A percentile compares a stretch with the other conserved stretches of the same genome.
These are phyloP conservation scores for Euryodendron excelsum DNA, from an alignment of 148 eudicot species.

Conservation along the genomic window DNA sequence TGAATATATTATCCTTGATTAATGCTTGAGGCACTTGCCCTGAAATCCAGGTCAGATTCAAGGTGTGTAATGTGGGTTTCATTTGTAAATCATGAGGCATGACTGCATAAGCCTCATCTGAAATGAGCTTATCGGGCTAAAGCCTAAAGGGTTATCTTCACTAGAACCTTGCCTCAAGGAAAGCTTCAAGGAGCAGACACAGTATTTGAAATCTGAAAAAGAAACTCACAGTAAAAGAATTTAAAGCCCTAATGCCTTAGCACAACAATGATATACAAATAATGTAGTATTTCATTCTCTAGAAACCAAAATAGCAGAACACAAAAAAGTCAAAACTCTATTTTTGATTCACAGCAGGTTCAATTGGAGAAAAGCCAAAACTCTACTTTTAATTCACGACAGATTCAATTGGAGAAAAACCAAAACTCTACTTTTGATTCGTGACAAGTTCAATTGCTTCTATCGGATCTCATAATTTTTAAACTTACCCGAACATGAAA, in stretches of 20 bases:
- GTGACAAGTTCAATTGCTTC: no score
- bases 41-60: neutral
- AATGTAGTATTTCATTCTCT: neutral
- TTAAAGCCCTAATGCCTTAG: neutral
- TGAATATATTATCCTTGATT: neutral
- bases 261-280: neutral
- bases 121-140: neutral
- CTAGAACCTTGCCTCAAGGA: neutral
- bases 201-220: neutral
- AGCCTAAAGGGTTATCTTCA: neutral
- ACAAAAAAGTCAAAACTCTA: neutral
- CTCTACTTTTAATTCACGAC: no score
- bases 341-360: no score
- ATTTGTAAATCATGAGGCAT: neutral
- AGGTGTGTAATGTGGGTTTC: neutral
- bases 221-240: neutral
- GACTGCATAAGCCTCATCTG: neutral
- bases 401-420: no score
- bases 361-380: no score
- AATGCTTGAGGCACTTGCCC: neutral
- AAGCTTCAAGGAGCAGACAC: neutral
- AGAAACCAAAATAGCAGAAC: neutral
- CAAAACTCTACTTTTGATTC: no score
- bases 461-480: no score
- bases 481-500: no score